phyloP scores from a whole-genome alignment of 2,329 filamentous ascomycete genomes.

The Diaporthe humulicola region DNA sequence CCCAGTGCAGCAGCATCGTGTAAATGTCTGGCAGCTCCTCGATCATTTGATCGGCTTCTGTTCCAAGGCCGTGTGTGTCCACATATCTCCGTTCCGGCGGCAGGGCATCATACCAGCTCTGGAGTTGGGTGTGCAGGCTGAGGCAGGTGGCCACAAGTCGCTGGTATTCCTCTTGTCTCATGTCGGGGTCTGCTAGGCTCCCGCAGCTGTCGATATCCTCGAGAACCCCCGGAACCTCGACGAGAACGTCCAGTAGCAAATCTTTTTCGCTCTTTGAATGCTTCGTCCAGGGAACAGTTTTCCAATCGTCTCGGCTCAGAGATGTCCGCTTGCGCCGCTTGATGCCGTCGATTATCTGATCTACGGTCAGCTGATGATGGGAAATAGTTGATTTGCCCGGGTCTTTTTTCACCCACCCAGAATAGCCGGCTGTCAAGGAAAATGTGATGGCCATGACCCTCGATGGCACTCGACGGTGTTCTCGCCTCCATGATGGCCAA shows the following conservation, averaged over 20 bases:
- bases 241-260: conserved; percentile 41
- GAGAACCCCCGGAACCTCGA: conserved; percentile 41
- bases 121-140: neutral
- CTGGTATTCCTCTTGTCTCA: conserved; percentile 31
- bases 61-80: neutral
- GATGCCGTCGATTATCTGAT: conserved; percentile 40
- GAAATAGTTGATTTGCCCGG: neutral
- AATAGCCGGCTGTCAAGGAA: conserved; percentile 1
- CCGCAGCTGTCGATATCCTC: conserved; percentile 41
- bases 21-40: conserved; percentile 42
- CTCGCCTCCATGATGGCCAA: conserved; percentile 32
- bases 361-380: neutral
- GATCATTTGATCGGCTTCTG: conserved; percentile 27
- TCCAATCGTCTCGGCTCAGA: conserved; percentile 41
- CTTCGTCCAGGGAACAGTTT: conserved; percentile 42
- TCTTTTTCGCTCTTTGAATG: conserved; percentile 42
- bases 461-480: conserved; percentile 22
- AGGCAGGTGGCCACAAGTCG: conserved; percentile 28
- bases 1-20: conserved; percentile 40
- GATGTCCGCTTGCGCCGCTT: conserved; percentile 35
- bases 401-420: neutral
- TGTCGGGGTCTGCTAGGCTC: neutral
- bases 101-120: conserved; percentile 38
- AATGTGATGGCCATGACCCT: conserved; percentile 17
- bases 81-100: conserved; percentile 36